phyloP scores from a whole-genome alignment of 2,329 filamentous ascomycete genomes.

The Elsinoe ampelina region DNA sequence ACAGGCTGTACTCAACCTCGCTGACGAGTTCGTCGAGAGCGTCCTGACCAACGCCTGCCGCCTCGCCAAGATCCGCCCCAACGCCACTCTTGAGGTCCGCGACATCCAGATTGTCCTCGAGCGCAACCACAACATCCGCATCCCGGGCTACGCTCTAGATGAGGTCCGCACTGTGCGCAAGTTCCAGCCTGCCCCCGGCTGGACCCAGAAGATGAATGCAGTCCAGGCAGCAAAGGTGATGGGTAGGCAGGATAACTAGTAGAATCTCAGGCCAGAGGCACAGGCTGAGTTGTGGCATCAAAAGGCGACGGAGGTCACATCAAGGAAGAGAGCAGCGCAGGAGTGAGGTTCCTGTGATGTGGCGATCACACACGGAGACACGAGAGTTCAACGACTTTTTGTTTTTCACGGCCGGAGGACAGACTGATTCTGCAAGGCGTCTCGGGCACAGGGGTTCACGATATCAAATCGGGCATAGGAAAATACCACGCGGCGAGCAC shows the following conservation, averaged over 20 bases:
- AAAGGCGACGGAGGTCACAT: no score
- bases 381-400: not conserved
- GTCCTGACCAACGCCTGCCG: slow-evolving; percentile 80
- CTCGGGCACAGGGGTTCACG: not conserved
- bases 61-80: slow-evolving; percentile 85
- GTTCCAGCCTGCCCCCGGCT: slow-evolving; percentile 75
- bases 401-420: not conserved
- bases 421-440: not conserved
- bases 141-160: slow-evolving; percentile 89
- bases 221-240: slow-evolving; percentile 83
- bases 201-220: slow-evolving; percentile 96
- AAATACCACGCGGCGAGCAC: not conserved
- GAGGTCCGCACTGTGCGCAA: slow-evolving; percentile 92
- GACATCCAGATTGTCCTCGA: slow-evolving; percentile 48
- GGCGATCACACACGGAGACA: not conserved
- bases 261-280: not conserved
- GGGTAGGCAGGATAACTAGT: slow-evolving; percentile 25
- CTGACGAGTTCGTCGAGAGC: slow-evolving; percentile 90
- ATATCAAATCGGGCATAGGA: not conserved
- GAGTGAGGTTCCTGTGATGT: no score
- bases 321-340: no score
- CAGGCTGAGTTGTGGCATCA: not conserved
- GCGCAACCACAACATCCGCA: slow-evolving; percentile 65
- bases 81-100: slow-evolving; percentile 74
- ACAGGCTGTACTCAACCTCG: slow-evolving; percentile 76